Base-by-base conservation (phyloP, 768 basidiomycete species). In the Galerina marginata region DNA sequence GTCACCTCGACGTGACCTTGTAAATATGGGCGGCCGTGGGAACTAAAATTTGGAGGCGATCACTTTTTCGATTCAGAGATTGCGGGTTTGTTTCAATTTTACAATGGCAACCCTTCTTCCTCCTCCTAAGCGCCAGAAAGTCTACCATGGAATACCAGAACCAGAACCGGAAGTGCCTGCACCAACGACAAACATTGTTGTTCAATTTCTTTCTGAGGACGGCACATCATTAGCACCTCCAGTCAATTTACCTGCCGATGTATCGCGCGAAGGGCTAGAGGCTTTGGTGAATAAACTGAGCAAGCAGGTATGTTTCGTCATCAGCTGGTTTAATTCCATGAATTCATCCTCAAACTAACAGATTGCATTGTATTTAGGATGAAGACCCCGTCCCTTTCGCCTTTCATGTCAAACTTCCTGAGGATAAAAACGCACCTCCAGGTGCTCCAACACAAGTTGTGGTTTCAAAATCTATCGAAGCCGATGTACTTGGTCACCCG, bases 361-460 rank as follows among this genome's bases (percentile, higher is more conserved):
- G 57, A 57, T 61, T 56, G 37, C 12, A 40, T 63, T 58, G 36
- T 43, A 56, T 62, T 20, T 54, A 91, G 88, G 84, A 87, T 56
- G 93, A 95, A 66, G 95, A 97, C 65, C 93, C 95, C 46, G 87
- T 95, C 15, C 95, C 96, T 5, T 99, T 95, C 71, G 81, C 90
- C 38, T 97, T 99, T 75, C 91, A 96, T 76, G 87, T 98, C 11
- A 78, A 83, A 14, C 73, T 95, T 14, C 90, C 92, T 2, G 83
- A 84, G 26, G 77, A 83, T 53, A 78, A 79, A 58, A 74, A 75
- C 52, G 75, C 74, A 6, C 72, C 75, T 15, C 78, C 81, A n/a
- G 81, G 81, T 53, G 78, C 79, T 46, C 90, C 93, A 2, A 89
- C 93, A 3, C 85, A 92, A 64, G 84, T 96, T 53, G 90, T 90